Base-by-base conservation (phyloP, 2,329 filamentous ascomycete genomes). In the Ophiostoma novo-ulmi region DNA sequence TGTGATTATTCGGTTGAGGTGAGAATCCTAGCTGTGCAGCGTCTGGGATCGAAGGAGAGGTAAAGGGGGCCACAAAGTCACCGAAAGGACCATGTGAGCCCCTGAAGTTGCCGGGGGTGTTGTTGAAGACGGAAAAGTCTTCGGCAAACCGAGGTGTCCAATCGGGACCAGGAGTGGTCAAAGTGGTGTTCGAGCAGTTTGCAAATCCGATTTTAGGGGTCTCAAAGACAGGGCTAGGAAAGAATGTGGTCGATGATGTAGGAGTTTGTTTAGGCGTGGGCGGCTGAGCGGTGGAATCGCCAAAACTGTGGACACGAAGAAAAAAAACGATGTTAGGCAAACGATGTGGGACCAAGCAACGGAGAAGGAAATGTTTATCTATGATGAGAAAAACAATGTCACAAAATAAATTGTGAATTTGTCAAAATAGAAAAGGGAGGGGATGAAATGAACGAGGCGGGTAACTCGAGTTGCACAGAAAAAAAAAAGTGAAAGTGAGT, bases 51-150 rank as follows among this genome's bases (percentile, higher is more conserved):
- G 39, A 17, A 31, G 71, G 79, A 17, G 81, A 79, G 73, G 77
- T 80, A 70, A 75, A 79, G 5, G 73, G 69, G 74, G 76, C 76
- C 26, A 77, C 75, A 75, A 83, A 82, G 74, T 85, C 83, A 74
- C 79, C 75, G 76, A 85, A 86, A 17, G 79, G 77, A 71, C 77
- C 80, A 71, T 82, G 80, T 63, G 80, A 78, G 69, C 80, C 83
- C 75, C 81, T 81, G 70, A 88, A 80, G 76, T 87, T 86, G 67
- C 85, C 87, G 20, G 87, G 87, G 10, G 87, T 88, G 31, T 83
- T 80, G 79, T 88, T 87, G 81, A 89, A 89, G 76, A 89, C 86
- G 73, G 87, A 88, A 76, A 87, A 89, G 74, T 89, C 87, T 76
- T 89, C 86, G 74, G 87, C 86, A 80, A 88, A 89, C 71, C 82